These are phyloP conservation scores for Suillus placidus DNA, from an alignment of 768 basidiomycete species.

Conservation along the genomic window DNA sequence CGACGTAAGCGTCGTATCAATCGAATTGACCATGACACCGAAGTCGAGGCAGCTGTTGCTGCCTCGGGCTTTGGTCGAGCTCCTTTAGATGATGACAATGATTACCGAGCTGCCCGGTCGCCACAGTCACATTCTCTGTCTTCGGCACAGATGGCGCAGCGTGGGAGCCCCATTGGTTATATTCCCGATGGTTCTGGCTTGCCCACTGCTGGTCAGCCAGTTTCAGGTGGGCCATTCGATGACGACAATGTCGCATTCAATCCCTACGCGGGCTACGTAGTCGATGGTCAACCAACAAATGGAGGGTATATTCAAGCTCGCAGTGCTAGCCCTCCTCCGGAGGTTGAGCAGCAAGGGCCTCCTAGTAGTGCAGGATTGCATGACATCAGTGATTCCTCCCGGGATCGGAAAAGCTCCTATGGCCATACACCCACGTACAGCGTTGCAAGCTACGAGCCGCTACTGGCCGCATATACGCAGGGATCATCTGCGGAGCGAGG, in stretches of 20 bases:
- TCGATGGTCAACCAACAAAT: slow-evolving; percentile 21
- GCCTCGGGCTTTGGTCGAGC: slow-evolving; percentile 71
- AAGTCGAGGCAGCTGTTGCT: slow-evolving; percentile 70
- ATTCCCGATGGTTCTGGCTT: slow-evolving; percentile 18
- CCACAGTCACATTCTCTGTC: slow-evolving; percentile 24
- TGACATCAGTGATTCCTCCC: slow-evolving; percentile 30
- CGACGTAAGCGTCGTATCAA: slow-evolving; percentile 64
- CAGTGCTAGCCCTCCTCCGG: slow-evolving; percentile 50
- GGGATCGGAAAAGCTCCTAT: slow-evolving; percentile 35
- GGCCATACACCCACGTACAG: slow-evolving; percentile 53
- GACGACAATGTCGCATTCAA: slow-evolving; percentile 39
- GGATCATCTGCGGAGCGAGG: slow-evolving; percentile 25
- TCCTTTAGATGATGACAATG: slow-evolving; percentile 70
- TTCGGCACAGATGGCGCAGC: slow-evolving; percentile 43
- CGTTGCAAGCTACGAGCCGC: slow-evolving; percentile 61
- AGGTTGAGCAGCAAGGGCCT: slow-evolving; percentile 17
- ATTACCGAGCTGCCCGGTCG: slow-evolving; percentile 34
- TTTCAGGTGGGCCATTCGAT: slow-evolving; percentile 34
- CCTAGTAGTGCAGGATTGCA: slow-evolving; percentile 19
- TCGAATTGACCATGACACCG: slow-evolving; percentile 67
- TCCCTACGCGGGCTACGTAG: slow-evolving; percentile 52
- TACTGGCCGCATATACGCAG: slow-evolving; percentile 50
- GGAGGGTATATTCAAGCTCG: slow-evolving; percentile 50
- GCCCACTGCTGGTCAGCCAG: slow-evolving; percentile 35
- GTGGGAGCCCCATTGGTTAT: slow-evolving; percentile 30